Evolutionary conservation across 169 alveolate species (phyloP), one percentile per base, ranked within the genome.

Genomic region (Cystoisospora suis): DNA sequence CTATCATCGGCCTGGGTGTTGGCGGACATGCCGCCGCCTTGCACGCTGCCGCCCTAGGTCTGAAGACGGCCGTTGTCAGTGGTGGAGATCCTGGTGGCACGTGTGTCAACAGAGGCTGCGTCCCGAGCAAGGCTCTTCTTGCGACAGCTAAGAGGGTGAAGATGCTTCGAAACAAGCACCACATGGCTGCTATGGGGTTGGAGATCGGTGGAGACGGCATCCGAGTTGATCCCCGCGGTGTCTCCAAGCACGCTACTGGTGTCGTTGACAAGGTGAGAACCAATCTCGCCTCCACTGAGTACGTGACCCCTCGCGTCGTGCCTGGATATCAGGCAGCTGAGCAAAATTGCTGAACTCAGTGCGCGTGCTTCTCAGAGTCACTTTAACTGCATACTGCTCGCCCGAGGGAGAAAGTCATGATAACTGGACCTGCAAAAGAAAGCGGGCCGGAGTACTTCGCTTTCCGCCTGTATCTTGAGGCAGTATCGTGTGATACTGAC

Each of bases 21-120:
- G 95, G 95, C 1, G 95, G 95, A 9, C 95, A 93, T 79, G 95
- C 94, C 34, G 95, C 95, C 3, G 94, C 94, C 12, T 36, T 87
- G 88, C 91, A 87, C 36, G 91, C 91, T 2, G 81, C 87, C 58
- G 94, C 92, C 46, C 83, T 88, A 42, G 93, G 93, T 44, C 90
- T 93, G 88, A 87, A 88, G 80, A 93, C 91, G 42, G 53, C 90
- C 0, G 69, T 91, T 34, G 80, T 93, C 53, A 92, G 89, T 40
- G 95, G 95, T 20, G 94, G 90, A 2, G 91, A 93, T 46, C 85
- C 91, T 9, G 95, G 95, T 32, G 95, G 95, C 36, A 93, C 95
- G 3, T 93, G 95, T 59, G 95, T 93, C 46, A 93, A 93, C 61
- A 85, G 91, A 6, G 91, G 95, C 0, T 93, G 95, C 61, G 91